Conservation (phyloP, 345 rosid species). For the Syzygium oleosum region DNA sequence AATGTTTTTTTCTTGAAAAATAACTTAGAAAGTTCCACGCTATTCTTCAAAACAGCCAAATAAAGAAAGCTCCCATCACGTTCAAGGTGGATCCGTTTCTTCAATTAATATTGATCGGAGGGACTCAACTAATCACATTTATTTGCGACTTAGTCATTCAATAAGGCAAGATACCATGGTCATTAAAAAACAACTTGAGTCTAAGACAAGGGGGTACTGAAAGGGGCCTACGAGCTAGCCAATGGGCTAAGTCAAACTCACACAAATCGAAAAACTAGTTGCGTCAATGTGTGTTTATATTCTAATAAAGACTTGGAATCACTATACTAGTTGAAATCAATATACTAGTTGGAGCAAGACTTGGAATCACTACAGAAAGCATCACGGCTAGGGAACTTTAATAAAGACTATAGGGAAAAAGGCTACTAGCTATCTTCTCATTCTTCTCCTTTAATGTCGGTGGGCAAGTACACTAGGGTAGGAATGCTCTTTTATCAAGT, state of each 20-base stretch:
- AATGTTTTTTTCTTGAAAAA: background rate
- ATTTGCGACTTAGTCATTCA: background rate
- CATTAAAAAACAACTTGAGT: background rate
- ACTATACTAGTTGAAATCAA: no score
- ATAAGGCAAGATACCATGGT: background rate
- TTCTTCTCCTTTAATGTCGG: background rate
- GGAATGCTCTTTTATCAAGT: background rate
- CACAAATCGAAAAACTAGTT: background rate
- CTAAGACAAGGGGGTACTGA: background rate
- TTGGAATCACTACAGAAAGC: background rate
- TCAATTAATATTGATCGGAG: background rate
- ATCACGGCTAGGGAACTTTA: background rate
- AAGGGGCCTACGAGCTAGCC: background rate
- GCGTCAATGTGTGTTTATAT: no score
- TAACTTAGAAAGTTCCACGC: background rate
- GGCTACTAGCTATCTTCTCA: background rate
- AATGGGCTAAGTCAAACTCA: background rate
- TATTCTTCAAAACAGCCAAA: background rate
- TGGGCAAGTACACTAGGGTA: background rate
- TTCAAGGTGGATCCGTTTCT: background rate
- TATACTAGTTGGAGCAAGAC: no score
- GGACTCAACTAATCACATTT: background rate
- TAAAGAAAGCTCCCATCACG: background rate
- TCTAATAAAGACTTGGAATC: no score
- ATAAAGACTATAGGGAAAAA: background rate